phyloP scores from a whole-genome alignment of 2,329 filamentous ascomycete species.

The Colletotrichum tamarilloi region DNA sequence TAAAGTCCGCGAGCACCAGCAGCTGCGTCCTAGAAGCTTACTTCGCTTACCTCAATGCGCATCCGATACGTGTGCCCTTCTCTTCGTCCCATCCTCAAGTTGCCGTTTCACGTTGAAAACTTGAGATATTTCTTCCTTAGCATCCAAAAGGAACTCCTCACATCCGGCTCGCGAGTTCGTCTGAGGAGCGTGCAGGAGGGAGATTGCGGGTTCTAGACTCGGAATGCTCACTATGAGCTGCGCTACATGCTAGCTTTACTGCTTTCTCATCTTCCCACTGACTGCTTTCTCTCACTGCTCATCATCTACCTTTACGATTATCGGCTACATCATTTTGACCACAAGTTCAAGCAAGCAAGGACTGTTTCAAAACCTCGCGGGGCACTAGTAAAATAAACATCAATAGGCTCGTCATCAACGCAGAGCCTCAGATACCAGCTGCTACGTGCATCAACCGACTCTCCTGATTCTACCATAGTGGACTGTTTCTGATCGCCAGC shows the following conservation, averaged over 20 bases:
- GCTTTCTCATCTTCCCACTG: background rate
- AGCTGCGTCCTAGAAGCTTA: background rate
- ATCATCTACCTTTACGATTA: background rate
- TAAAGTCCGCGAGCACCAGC: background rate
- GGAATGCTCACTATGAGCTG: background rate
- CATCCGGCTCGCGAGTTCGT: background rate
- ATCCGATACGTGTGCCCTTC: background rate
- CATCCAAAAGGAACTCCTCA: background rate
- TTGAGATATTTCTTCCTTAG: no score
- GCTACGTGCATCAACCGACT: background rate
- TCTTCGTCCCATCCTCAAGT: background rate
- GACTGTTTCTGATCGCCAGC: background rate
- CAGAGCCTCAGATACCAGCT: background rate
- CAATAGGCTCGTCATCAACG: background rate
- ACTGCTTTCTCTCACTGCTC: background rate
- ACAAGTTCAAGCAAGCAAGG: background rate
- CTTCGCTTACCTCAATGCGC: background rate
- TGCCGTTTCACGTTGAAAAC: background rate
- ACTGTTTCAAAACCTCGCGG: background rate
- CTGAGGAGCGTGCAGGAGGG: background rate
- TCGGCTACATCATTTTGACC: no score
- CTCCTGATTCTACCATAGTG: background rate
- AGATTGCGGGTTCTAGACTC: background rate
- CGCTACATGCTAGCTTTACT: background rate
- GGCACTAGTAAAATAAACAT: background rate